phyloP scores from a whole-genome alignment of 192 early-diverging fungal species.

The Coemansia sp. region DNA sequence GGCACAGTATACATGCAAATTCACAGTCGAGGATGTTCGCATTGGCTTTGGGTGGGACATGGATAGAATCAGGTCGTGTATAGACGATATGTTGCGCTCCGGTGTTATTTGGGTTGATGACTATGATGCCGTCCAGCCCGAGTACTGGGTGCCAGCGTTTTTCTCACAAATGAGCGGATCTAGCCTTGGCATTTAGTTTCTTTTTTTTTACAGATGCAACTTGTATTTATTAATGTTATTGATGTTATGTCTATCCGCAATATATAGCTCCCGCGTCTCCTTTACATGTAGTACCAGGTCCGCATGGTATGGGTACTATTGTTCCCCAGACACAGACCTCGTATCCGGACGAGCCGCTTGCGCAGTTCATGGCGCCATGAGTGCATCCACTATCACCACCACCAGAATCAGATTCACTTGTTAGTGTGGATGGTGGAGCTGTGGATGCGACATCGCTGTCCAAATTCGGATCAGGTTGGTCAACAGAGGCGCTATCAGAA shows the following conservation, averaged over 20 bases:
- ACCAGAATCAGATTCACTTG: not conserved
- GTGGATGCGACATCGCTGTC: not conserved
- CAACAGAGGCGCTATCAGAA: not conserved
- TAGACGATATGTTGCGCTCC: slow-evolving; percentile 47
- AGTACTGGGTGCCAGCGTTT: slow-evolving; percentile 51
- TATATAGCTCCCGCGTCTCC: not conserved
- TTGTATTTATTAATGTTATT: not conserved
- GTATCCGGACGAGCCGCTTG: slow-evolving; percentile 19
- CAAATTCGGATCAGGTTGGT: too few relatives aligned
- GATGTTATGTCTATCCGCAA: slow-evolving; percentile 3
- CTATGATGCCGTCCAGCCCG: slow-evolving; percentile 9
- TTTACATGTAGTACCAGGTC: slow-evolving; percentile 24
- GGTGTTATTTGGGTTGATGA: slow-evolving; percentile 50
- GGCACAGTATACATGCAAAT: slow-evolving; percentile 61
- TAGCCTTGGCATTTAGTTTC: slow-evolving; percentile 8
- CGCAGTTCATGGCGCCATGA: slow-evolving; percentile 32
- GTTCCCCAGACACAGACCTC: slow-evolving; percentile 39
- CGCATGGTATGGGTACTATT: slow-evolving; percentile 8
- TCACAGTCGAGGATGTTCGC: slow-evolving; percentile 31
- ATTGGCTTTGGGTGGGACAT: slow-evolving; percentile 36
- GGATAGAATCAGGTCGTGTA: slow-evolving; percentile 30
- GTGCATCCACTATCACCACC: slow-evolving; percentile 9
- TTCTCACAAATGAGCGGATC: slow-evolving; percentile 30
- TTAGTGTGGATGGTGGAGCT: too few relatives aligned
- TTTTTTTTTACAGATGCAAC: not conserved